These are phyloP conservation scores for Chytriomyces sp. DNA, from an alignment of 192 early-diverging fungal genomes.

Conservation along the genomic window DNA sequence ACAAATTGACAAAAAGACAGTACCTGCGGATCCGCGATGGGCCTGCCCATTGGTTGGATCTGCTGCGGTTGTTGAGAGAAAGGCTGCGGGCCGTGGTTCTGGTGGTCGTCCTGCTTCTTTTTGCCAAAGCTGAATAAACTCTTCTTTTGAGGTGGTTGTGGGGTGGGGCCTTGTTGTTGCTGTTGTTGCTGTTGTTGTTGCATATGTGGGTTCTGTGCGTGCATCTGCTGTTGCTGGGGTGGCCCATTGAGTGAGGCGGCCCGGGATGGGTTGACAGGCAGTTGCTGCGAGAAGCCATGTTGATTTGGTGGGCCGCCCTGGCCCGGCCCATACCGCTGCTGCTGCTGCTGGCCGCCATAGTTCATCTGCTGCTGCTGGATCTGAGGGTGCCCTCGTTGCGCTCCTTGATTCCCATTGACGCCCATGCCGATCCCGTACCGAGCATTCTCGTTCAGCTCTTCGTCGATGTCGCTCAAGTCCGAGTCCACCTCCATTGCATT, in stretches of 20 bases:
- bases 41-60: background rate
- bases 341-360: background rate
- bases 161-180: background rate
- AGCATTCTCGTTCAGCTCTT: constrained; percentile 15
- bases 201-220: background rate
- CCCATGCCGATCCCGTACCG: background rate
- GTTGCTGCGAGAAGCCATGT: constrained; percentile 9
- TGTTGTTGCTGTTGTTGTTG: constrained; percentile 20
- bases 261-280: background rate
- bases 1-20: background rate
- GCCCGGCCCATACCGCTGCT: background rate
- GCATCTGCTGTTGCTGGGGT: background rate
- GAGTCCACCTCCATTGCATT: constrained; percentile 35
- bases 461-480: constrained; percentile 24
- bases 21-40: background rate
- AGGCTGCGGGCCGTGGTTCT: background rate
- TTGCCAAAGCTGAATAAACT: constrained; percentile 9
- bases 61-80: background rate
- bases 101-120: background rate
- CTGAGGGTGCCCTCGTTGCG: background rate
- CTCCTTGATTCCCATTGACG: too few relatives aligned
- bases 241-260: background rate
- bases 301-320: too few relatives aligned
- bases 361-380: background rate
- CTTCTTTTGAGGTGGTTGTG: background rate